Evolutionary conservation across 2,329 filamentous ascomycete genomes (phyloP).

Genomic region (Tympanopsis confertula): DNA sequence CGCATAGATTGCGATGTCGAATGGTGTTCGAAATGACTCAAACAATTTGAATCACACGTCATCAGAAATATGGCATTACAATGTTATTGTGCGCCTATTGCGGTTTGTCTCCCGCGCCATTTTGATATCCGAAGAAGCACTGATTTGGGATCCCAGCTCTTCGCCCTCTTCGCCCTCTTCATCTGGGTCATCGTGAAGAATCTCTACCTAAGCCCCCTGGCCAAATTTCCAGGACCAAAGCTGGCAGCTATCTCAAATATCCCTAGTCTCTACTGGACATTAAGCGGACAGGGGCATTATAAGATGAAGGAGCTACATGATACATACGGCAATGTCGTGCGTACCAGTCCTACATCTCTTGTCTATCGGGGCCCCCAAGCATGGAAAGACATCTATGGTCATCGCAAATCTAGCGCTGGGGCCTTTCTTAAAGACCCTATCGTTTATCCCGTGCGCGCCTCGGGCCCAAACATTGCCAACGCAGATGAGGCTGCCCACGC

Average conservation of each 20-base stretch:
- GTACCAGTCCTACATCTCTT: slow-evolving; percentile 1
- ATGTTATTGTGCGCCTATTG: no score
- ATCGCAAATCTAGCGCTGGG: not conserved
- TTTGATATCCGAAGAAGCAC: no score
- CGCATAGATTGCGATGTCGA: no score
- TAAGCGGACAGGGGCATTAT: not conserved
- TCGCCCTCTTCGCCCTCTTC: no score
- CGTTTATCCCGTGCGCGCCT: not conserved
- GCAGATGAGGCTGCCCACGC: slow-evolving; percentile 6
- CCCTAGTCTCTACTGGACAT: not conserved
- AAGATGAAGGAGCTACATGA: slow-evolving; percentile 1
- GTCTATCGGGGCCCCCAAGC: not conserved
- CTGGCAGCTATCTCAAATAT: not conserved
- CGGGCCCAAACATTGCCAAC: not conserved
- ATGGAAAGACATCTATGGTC: slow-evolving; percentile 4
- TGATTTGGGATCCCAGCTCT: no score
- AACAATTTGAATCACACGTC: no score
- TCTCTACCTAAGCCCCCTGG: slow-evolving; percentile 1
- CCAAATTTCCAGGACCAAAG: slow-evolving; percentile 1
- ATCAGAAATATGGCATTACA: no score
- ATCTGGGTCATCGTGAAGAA: no score
- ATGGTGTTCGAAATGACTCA: no score
- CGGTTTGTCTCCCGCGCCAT: no score
- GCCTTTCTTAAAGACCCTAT: not conserved
- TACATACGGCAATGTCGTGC: slow-evolving; percentile 1